Evolutionary conservation across 768 basidiomycete species (phyloP), one percentile per base, ranked within the genome.

Genomic region (Chalciporus sphaerocephalus): DNA sequence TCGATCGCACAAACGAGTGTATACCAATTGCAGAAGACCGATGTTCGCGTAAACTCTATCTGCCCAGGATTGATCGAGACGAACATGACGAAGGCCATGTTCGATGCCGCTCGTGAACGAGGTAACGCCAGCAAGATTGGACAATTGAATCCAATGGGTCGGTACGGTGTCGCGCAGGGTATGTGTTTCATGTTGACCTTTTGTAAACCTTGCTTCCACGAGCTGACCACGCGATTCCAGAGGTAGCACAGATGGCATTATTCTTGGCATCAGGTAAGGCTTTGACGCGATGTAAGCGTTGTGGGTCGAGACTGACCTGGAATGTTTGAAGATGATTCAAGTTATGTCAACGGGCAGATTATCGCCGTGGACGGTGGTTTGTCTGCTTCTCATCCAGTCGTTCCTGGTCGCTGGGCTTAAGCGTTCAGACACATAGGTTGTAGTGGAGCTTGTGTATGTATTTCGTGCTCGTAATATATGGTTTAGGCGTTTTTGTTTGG

Each of bases 31-130:
- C 76, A 83, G 53, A 85, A 76, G 60, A 84, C 81, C 1, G 86
- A 92, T 65, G 77, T 97, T 53, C 87, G 94, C 35, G 85, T 96
- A 51, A 95, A 92, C 65, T 74, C 84, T 35, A 81, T 96, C 54
- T 94, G 92, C 59, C 94, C 94, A 5, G 93, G 92, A 12, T 68
- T 96, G 46, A 92, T 96, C 58, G 88, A 95, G 70, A 97, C 93
- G 8, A 87, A 84, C 40, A 96, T 97, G 91, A 94, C 94, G 2
- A 69, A 66, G 39, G 59, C 54, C n/a, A 75, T 84, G 24, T 97
- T 97, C 57, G 80, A 87, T 21, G 75, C 75, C 39, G 93, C 93
- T 22, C 80, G 86, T 18, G 64, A 79, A 47, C 77, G 83, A 20
- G 93, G 93, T 8, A 86, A 73, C n/a, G 74, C 68, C 16, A 68